These are phyloP conservation scores for Diaporthe caulivora DNA, from an alignment of 2,329 filamentous ascomycete species.

Conservation along the genomic window DNA sequence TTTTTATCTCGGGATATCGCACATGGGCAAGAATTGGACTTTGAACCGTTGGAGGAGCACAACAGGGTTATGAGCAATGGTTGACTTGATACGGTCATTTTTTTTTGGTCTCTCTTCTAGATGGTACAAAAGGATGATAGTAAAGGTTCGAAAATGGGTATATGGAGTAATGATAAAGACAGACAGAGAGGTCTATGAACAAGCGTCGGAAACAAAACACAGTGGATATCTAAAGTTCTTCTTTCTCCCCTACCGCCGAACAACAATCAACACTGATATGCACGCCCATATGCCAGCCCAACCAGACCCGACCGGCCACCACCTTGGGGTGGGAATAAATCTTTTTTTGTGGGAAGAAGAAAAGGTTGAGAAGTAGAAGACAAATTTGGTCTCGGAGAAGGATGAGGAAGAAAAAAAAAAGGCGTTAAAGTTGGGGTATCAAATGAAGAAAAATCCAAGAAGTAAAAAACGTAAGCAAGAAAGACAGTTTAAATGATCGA, in stretches of 20 bases:
- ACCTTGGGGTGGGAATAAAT: conserved; percentile 33
- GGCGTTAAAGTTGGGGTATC: conserved; percentile 28
- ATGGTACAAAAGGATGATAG: neutral
- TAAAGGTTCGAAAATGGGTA: conserved; percentile 6
- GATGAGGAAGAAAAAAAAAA: conserved; percentile 9
- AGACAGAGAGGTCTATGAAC: conserved; percentile 33
- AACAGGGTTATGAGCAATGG: neutral
- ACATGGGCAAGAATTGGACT: neutral
- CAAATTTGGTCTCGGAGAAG: neutral
- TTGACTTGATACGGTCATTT: neutral
- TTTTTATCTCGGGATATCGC: neutral
- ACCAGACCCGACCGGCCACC: conserved; percentile 29
- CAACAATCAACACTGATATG: neutral
- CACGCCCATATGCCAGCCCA: conserved; percentile 5
- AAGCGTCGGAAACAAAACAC: neutral
- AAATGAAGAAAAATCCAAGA: conserved; percentile 30
- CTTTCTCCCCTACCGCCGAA: neutral
- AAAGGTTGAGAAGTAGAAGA: neutral
- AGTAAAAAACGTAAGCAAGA: conserved; percentile 4
- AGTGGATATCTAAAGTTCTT: conserved; percentile 20
- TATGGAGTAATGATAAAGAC: conserved; percentile 28
- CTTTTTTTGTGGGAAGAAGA: conserved; percentile 14
- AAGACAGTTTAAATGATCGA: conserved; percentile 6
- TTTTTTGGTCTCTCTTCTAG: conserved; percentile 1
- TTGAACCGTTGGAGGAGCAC: neutral